Base-by-base conservation (phyloP, 768 basidiomycete genomes). In the Russula ochroleuca region DNA sequence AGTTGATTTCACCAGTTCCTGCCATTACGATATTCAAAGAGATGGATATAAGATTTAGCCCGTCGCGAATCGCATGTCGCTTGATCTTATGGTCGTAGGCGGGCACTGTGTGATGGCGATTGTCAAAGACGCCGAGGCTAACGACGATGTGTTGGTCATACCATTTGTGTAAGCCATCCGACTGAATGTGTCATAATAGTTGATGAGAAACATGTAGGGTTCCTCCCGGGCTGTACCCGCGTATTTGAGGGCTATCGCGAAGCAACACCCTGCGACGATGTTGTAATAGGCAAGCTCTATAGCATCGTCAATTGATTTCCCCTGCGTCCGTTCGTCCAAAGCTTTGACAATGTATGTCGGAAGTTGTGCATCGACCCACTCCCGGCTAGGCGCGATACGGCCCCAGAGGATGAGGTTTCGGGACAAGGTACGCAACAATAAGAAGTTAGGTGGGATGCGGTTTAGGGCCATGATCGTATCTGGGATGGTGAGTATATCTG, bases 11-110 rank as follows among this genome's bases (percentile, higher is more conserved):
- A 4, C 97, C 97, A 0, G 94, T 96, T 11, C 97, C 97, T 2
- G 96, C 94, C 92, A 98, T 96, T 48, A 98, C 89, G 82, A 96
- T 89, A 71, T 90, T 86, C 37, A 97, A 76, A 1, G 94, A 80
- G 40, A 97, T 80, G 0, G 92, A 89, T 59, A 98, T 88, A 45
- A 95, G 77, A 70, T 91, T 95, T 40, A 98, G 78, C 4, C 92
- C 92, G 69, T 94, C 92, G 14, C 94, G 83, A 25, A 95, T 83
- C 3, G 93, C 88, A 7, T 89, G 86, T 2, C 94, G 86, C 70
- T 90, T 88, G 72, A 98, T 93, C 70, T 88, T 88, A 63, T 88
- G 86, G 71, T 97, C 93, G 68, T 93, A 96, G 0, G 88, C 81
- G 40, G 85, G 79, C 1, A 85, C 93, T 92, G 66, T 21, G 45